Evolutionary conservation across 1,139 yeast species (phyloP), one percentile per base, ranked within the genome.

Genomic region (Hyphopichia wangnamkhiaoensis): DNA sequence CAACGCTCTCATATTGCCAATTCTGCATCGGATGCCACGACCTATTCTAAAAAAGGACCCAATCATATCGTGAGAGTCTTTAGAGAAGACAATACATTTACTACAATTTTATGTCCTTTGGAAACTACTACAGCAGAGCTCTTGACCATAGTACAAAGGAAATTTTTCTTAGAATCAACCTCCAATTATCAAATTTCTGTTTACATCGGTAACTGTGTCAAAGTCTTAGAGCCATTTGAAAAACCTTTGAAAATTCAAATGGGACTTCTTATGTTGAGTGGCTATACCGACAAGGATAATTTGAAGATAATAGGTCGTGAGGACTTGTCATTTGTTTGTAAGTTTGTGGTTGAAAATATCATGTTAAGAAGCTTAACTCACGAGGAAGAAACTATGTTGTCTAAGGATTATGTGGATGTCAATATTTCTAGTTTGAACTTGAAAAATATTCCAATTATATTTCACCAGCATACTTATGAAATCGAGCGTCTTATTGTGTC

Each of bases 401-500:
- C 82, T 31, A 78, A 79, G 46, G 84, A 85, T 57, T 83, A 84
- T 47, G 82, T 84, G 13, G 82, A 84, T 56, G 95, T 89, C 10
- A 80, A 87, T 53, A 71, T 91, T 42, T 79, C 83, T 31, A 80
- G 86, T 35, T 76, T 86, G 68, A 84, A 86, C 50, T 69, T 90
- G 43, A 89, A 88, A 47, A 88, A 89, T 23, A 85, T 91, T 13
- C 97, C 97, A 0, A 85, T 88, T 39, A 76, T 84, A 31, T 80
- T 90, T 52, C 91, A 84, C 54, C 87, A 82, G 49, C 89, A 83
- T 47, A 87, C 96, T 1, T 77, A 84, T 42, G 94, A 88, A 48
- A 87, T 91, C 43, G 89, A 84, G 49, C 76, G 83, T 49, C 71
- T 91, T 46, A 93, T 91, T 58, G 91, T 89, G 13, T 86, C 95